Conservation (phyloP, 768 basidiomycete genomes). For the Lentinus tigrinus region DNA sequence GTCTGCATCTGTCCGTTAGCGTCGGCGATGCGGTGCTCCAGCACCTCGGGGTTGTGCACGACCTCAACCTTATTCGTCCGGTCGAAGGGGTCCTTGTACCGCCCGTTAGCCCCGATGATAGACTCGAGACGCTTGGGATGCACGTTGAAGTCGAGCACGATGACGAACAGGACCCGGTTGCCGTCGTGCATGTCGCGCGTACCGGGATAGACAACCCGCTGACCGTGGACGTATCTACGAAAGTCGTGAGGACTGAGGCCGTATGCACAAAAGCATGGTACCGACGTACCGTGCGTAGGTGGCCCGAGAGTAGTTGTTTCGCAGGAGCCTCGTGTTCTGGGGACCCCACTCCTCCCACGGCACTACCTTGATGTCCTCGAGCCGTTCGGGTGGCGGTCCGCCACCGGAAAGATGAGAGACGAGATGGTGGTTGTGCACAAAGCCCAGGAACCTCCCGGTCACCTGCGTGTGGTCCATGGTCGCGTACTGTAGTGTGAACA, state of each 20-base stretch:
- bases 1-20: neutral
- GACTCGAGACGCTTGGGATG: slow-evolving; percentile 21
- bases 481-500: slow-evolving; percentile 27
- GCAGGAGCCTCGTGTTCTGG: slow-evolving; percentile 32
- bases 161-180: neutral
- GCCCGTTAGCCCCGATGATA: neutral
- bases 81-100: slow-evolving; percentile 6
- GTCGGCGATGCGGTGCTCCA: slow-evolving; percentile 5
- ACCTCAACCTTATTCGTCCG: slow-evolving; percentile 2
- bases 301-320: slow-evolving; percentile 12
- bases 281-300: slow-evolving; percentile 25
- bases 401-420: slow-evolving; percentile 10
- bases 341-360: slow-evolving; percentile 42
- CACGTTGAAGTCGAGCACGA: slow-evolving; percentile 33
- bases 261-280: neutral
- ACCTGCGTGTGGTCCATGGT: neutral
- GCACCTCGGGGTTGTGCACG: slow-evolving; percentile 5
- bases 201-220: slow-evolving; percentile 34
- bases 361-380: neutral
- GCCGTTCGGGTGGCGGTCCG: neutral
- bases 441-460: slow-evolving; percentile 19
- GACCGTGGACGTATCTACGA: slow-evolving; percentile 40
- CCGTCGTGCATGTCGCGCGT: neutral
- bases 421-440: slow-evolving; percentile 34
- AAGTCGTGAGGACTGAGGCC: neutral